A percentile compares a stretch with the other conserved stretches of the same genome.
phyloP scores from a whole-genome alignment of 257 asterid species.

The Coffea canephora region DNA sequence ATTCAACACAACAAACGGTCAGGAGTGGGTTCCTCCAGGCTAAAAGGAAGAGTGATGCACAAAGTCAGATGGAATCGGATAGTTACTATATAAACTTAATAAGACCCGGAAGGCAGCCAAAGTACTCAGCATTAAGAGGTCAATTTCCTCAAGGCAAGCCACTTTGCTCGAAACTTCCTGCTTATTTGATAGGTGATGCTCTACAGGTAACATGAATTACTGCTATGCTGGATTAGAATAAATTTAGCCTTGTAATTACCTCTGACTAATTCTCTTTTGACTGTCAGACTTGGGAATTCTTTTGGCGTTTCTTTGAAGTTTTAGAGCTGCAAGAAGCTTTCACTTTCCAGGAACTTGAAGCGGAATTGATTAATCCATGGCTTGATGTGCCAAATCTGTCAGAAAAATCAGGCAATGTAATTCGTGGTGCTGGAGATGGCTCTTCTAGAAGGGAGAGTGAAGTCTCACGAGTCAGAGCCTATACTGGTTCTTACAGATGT shows the following conservation, averaged over 20 bases:
- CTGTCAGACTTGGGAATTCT: conserved; percentile 83
- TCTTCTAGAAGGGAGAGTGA: conserved; percentile 31
- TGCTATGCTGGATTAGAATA: conserved; percentile 1
- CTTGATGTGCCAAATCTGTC: conserved; percentile 39
- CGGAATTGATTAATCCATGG: conserved; percentile 77
- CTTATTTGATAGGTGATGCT: conserved; percentile 75
- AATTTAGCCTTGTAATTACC: conserved; percentile 12
- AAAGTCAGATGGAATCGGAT: conserved; percentile 26
- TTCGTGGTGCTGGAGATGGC: conserved; percentile 33
- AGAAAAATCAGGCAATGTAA: conserved; percentile 29
- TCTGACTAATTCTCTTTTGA: conserved; percentile 27
- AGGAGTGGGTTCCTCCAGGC: conserved; percentile 75
- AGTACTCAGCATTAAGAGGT: conserved; percentile 42
- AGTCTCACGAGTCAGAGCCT: conserved; percentile 39
- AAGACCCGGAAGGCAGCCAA: conserved; percentile 35
- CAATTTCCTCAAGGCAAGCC: conserved; percentile 74
- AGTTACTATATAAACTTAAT: conserved; percentile 39
- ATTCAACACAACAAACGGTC: conserved; percentile 49
- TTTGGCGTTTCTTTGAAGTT: conserved; percentile 69
- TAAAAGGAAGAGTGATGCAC: conserved; percentile 47
- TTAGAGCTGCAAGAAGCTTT: conserved; percentile 65
- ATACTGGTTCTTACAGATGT: conserved; percentile 30
- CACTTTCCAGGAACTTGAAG: conserved; percentile 75
- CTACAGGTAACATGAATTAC: conserved; percentile 59
- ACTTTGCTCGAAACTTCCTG: conserved; percentile 65